Evolutionary conservation across 2,329 filamentous ascomycete species (phyloP).

Genomic region (Monosporascus sp.): DNA sequence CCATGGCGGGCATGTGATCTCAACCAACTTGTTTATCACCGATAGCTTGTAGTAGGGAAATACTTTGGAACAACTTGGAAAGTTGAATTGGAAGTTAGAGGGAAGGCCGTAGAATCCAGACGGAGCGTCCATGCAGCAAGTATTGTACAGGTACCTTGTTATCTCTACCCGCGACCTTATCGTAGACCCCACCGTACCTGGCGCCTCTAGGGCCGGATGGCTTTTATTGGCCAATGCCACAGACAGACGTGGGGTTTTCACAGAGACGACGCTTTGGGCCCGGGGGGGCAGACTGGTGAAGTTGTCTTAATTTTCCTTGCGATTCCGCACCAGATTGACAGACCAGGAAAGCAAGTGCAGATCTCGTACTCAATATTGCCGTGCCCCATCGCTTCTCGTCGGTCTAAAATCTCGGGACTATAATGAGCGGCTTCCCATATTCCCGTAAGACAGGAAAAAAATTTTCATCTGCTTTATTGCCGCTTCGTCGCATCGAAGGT

Average conservation of each 20-base stretch:
- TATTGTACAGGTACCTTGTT: no score
- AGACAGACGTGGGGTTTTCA: background rate
- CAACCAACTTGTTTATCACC: background rate
- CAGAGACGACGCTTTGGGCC: background rate
- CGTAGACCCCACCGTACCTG: background rate
- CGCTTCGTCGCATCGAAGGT: background rate
- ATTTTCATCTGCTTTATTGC: background rate
- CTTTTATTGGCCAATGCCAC: background rate
- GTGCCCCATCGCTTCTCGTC: background rate
- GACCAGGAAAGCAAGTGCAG: no score
- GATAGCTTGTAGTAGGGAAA: slow-evolving; percentile 4
- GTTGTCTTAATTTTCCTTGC: background rate
- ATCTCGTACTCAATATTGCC: background rate
- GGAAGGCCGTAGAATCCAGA: slow-evolving; percentile 21
- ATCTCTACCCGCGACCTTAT: background rate
- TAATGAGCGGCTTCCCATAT: background rate
- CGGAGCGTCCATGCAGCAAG: no score
- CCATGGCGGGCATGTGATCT: background rate
- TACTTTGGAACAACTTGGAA: slow-evolving; percentile 3
- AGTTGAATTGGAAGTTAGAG: slow-evolving; percentile 3
- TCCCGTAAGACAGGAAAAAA: background rate
- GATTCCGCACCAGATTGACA: background rate
- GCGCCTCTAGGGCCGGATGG: background rate
- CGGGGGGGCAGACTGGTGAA: background rate
- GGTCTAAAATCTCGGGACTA: background rate